Evolutionary conservation across 257 asterid species (phyloP).

Genomic region (Lithospermum erythrorhizon): DNA sequence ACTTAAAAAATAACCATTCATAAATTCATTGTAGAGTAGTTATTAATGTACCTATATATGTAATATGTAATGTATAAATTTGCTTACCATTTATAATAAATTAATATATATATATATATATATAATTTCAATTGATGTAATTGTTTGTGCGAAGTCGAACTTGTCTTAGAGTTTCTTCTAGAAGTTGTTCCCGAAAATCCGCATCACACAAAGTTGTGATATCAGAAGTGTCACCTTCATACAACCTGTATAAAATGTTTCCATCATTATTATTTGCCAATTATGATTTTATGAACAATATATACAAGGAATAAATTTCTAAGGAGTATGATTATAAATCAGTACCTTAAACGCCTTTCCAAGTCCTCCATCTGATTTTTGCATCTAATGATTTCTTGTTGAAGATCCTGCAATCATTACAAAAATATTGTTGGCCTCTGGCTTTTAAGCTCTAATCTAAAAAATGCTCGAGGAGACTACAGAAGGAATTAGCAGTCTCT

Average conservation of each 20-base stretch:
- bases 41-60: too few relatives aligned
- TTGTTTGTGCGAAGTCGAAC: conserved; percentile 44
- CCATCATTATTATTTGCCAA: background rate
- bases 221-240: conserved; percentile 58
- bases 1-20: too few relatives aligned
- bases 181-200: conserved; percentile 58
- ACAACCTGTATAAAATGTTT: conserved; percentile 30
- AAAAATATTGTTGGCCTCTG: background rate
- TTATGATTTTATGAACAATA: background rate
- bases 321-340: background rate
- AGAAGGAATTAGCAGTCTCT: too few relatives aligned
- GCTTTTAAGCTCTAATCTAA: too few relatives aligned
- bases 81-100: too few relatives aligned
- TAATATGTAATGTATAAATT: too few relatives aligned
- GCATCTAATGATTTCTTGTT: conserved; percentile 50
- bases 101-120: too few relatives aligned
- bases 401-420: conserved; percentile 46
- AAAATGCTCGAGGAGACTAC: too few relatives aligned
- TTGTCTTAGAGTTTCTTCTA: conserved; percentile 60
- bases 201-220: conserved; percentile 55
- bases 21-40: too few relatives aligned
- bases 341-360: conserved; percentile 62
- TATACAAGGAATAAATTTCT: background rate
- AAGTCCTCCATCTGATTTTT: conserved; percentile 52
- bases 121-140: background rate